These are phyloP conservation scores for Bothriochloa decipiens DNA, from an alignment of 176 grass and related monocot genomes.

Conservation along the genomic window DNA sequence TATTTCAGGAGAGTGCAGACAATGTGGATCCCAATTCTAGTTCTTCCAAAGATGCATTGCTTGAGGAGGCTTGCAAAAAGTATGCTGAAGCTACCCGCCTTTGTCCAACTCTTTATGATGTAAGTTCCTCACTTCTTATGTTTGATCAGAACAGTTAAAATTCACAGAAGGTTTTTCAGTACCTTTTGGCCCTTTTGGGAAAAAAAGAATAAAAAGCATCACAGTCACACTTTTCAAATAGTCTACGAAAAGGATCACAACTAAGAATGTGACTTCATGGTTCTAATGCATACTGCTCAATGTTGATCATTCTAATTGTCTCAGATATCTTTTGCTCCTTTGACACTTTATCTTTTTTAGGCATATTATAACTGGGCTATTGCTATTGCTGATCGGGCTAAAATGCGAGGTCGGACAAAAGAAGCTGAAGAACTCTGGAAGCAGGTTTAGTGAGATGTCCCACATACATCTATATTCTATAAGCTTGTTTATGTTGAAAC, in stretches of 20 bases:
- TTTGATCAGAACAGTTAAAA: conserved; percentile 16
- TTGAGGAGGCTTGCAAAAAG: conserved; percentile 99
- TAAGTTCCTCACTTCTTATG: conserved; percentile 50
- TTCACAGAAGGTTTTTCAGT: background rate
- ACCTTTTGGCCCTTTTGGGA: background rate
- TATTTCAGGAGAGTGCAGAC: conserved; percentile 93
- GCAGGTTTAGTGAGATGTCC: conserved; percentile 61
- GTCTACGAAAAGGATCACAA: background rate
- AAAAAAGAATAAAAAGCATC: background rate
- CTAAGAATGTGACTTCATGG: conserved; percentile 21
- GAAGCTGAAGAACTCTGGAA: conserved; percentile 99
- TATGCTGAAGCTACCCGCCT: conserved; percentile 91
- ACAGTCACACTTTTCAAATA: background rate
- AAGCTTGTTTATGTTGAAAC: conserved; percentile 14
- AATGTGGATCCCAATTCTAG: conserved; percentile 85
- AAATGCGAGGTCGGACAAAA: conserved; percentile 97
- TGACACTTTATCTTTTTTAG: conserved; percentile 48
- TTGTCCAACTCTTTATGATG: conserved; percentile 92
- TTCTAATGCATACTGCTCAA: conserved; percentile 11
- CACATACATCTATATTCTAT: conserved; percentile 10
- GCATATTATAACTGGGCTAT: conserved; percentile 99
- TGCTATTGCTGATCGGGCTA: conserved; percentile 99
- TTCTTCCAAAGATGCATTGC: conserved; percentile 91
- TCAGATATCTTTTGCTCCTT: conserved; percentile 1
- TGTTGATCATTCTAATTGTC: background rate